Evolutionary conservation across 257 asterid genomes (phyloP), one percentile per base, ranked within the genome.

Genomic region (Schizonepeta tenuifolia): DNA sequence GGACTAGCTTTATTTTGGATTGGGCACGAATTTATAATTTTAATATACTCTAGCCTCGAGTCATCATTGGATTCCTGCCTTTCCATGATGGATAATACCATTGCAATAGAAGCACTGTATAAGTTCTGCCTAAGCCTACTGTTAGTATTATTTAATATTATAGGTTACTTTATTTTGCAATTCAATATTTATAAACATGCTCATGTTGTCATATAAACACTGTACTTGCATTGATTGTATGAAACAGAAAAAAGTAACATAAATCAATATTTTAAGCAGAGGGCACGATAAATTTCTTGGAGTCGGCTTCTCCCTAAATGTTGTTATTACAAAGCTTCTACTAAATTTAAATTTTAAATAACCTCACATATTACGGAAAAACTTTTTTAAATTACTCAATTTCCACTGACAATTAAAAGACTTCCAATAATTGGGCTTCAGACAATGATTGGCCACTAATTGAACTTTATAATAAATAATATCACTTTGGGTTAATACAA

Each of bases 41-140:
- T 17, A 20, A 20, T 20, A 0, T 24, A 36, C 6, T 67, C 9
- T n/a, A 46, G 53, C 22, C 22, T 7, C 20, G 24, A 6, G 40
- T 47, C 44, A 59, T 59, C 65, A 59, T 59, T 59, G 65, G 65
- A 59, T 59, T 24, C 65, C 35, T 33, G 65, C 41, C 20, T 58
- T 58, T 28, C 6, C 65, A 22, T 58, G 40, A 28, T 58, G 61
- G 11, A 22, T 21, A 9, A 31, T 58, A 8, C 10, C n/a, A 31
- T 33, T 59, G 21, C 6, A 15, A 14, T 59, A n/a, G 46, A 15
- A 58, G 20, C 65, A 58, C 38, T 5, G 62, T 56, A 1, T 56
- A 57, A 56, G 18, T 10, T 58, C 24, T 21, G 65, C 65, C 44
- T 14, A 58, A 28, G 11, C 21, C 11, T 57, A 24, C 28, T 26